These are phyloP conservation scores for Boechera stricta DNA, from an alignment of 345 rosid genomes.

Conservation along the genomic window DNA sequence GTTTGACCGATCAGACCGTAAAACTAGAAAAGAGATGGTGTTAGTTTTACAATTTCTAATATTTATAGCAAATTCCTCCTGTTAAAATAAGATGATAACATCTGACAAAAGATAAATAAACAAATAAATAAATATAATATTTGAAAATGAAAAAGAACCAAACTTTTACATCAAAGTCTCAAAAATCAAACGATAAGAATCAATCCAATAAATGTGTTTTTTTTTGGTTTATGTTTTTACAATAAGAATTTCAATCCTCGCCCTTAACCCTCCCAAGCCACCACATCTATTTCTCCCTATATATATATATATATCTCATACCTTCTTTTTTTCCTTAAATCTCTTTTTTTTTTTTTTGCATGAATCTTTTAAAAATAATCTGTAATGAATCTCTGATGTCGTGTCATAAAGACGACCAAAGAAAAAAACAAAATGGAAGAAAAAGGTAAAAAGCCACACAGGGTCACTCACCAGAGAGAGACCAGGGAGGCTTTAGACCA, in stretches of 20 bases:
- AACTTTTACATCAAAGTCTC: constrained; percentile 28
- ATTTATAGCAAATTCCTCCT: too few species aligned
- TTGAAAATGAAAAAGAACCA: not conserved
- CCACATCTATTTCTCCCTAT: constrained; percentile 33
- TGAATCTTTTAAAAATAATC: constrained; percentile 35
- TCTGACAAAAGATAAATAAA: not conserved
- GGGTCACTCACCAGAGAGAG: constrained; percentile 48
- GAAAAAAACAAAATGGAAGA: constrained; percentile 11
- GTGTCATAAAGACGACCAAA: constrained; percentile 27
- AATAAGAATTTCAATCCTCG: constrained; percentile 45
- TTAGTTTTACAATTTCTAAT: too few species aligned
- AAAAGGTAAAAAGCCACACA: constrained; percentile 26
- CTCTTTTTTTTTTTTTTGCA: not conserved
- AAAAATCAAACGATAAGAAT: constrained; percentile 42
- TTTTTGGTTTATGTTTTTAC: constrained; percentile 32
- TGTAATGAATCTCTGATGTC: constrained; percentile 40
- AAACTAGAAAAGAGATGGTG: too few species aligned
- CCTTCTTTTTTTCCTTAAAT: constrained; percentile 1
- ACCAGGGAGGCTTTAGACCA: constrained; percentile 30
- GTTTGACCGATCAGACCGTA: too few species aligned
- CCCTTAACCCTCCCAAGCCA: constrained; percentile 40
- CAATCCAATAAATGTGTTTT: constrained; percentile 44
- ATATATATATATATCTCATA: constrained; percentile 18
- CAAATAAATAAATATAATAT: constrained; percentile 10
- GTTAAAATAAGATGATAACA: too few species aligned